phyloP scores from a whole-genome alignment of 2,329 filamentous ascomycete species.

The Botryotinia calthae region DNA sequence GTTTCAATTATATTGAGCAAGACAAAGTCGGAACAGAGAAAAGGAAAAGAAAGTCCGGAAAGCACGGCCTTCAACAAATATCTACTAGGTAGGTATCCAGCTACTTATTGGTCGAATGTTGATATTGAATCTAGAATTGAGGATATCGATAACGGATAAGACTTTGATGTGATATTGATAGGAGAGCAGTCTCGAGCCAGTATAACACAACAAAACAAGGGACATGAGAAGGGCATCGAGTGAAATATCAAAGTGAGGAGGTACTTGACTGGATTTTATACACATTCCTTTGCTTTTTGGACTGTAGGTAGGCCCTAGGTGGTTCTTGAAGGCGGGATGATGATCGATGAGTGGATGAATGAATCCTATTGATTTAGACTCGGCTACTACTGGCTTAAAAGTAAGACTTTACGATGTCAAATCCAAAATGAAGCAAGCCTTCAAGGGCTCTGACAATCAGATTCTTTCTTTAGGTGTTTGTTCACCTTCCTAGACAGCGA shows the following conservation, averaged over 20 bases:
- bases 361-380: not conserved
- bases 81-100: not conserved
- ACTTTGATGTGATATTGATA: not conserved
- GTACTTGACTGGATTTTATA: not conserved
- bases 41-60: not conserved
- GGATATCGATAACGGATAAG: constrained; percentile 17
- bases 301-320: not conserved
- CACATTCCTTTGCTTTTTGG: not conserved
- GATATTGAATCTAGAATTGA: not conserved
- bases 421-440: not conserved
- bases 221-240: not conserved
- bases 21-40: not conserved
- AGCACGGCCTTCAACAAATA: not conserved
- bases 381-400: not conserved
- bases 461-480: not conserved
- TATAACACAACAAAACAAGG: not conserved
- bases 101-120: not conserved
- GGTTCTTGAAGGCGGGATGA: not conserved
- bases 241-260: not conserved
- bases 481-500: not conserved
- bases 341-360: not conserved
- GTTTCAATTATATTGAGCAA: constrained; percentile 11
- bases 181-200: not conserved
- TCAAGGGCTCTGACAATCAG: not conserved
- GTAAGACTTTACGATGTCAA: not conserved